Base-by-base conservation (phyloP, 805 yeast genomes). In the Scheffersomyces ergatensis region DNA sequence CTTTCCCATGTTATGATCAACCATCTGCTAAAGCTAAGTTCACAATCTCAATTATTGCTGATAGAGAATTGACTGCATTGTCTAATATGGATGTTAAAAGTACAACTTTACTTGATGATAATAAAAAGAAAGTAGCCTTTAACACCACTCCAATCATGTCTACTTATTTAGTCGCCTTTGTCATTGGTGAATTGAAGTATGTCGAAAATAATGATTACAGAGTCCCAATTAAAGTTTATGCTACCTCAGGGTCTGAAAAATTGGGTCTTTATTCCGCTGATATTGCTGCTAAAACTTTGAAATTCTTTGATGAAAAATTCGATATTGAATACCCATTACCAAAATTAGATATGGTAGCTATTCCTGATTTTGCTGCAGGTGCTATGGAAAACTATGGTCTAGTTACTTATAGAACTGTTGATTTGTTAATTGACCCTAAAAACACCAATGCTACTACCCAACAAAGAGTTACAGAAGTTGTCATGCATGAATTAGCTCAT, bases 321-420 rank as follows among this genome's bases (percentile, higher is more conserved):
- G 89, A 80, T 42, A 83, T 86, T 48, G 77, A 83, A 43, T 86
- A 85, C 60, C 87, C 86, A 24, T 72, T 86, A 54, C 93, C 93
- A 38, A 86, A 86, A 64, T 76, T 83, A 69, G 93, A 86, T 59
- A 77, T 83, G 69, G 85, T 85, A 41, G 92, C 90, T 17, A 83
- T 84, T 47, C 92, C 84, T 54, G 93, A 85, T 63, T 86, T 85
- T 62, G 72, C 86, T 26, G 89, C 89, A 16, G 93, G 93, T 54
- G 95, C 95, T 36, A 86, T 86, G 95, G 95, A 86, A 66, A 86
- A 86, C 63, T 85, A 85, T 75, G 89, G 89, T 42, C 72, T 85
- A 54, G 77, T 86, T 53, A 86, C 93, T 18, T 86, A 83, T 65
- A 77, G 93, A 65, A 83, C 85, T 34, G 84, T 82, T 33, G 92